A percentile compares a stretch with the other conserved stretches of the same genome.
Conservation (phyloP, 83 land plant species). For the Picea abies region DNA sequence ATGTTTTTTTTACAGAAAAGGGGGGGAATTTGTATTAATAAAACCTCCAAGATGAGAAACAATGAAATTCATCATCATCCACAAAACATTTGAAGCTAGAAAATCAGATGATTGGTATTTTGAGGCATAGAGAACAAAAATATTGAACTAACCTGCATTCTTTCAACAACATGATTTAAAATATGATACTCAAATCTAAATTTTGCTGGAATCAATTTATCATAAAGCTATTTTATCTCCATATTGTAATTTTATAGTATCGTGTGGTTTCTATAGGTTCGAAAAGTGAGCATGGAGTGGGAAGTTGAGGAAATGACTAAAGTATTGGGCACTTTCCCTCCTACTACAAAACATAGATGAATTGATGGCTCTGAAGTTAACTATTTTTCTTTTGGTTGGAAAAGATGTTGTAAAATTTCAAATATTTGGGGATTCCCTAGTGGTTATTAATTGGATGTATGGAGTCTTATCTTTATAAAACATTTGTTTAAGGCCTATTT, state of each 20-base stretch:
- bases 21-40: too few relatives aligned
- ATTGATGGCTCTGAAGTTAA: too few relatives aligned
- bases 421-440: too few relatives aligned
- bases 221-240: neutral
- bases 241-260: too few relatives aligned
- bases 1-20: too few relatives aligned
- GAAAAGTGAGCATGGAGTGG: conserved; percentile 94
- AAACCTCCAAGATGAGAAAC: neutral
- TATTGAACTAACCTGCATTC: neutral
- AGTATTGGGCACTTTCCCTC: conserved; percentile 88
- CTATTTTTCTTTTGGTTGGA: too few relatives aligned
- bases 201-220: neutral
- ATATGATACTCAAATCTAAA: neutral
- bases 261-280: conserved; percentile 60
- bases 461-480: too few relatives aligned
- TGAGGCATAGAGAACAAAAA: neutral
- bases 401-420: too few relatives aligned
- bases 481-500: too few relatives aligned
- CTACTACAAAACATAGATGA: conserved; percentile 49
- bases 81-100: neutral
- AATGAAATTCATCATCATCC: neutral
- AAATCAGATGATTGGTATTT: neutral
- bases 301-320: conserved; percentile 77
- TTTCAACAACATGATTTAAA: neutral
- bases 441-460: too few relatives aligned